These are phyloP conservation scores for Sclerotinia spermophila DNA, from an alignment of 2,329 filamentous ascomycete genomes.

Conservation along the genomic window DNA sequence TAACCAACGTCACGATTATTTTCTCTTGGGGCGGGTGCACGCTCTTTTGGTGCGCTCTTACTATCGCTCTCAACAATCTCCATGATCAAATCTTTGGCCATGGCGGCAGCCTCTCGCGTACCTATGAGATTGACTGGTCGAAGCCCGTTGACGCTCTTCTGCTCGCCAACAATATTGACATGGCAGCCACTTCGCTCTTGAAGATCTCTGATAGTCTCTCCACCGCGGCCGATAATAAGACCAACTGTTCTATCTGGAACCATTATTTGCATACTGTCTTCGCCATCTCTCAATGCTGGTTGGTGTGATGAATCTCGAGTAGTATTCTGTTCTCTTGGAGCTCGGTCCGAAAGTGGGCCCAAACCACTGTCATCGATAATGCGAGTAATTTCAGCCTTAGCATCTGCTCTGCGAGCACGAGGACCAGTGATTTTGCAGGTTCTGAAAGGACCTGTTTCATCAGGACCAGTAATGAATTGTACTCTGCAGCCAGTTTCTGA, in stretches of 20 bases:
- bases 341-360: slow-evolving; percentile 40
- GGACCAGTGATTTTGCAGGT: slow-evolving; percentile 83
- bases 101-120: slow-evolving; percentile 66
- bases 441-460: slow-evolving; percentile 67
- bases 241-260: slow-evolving; percentile 90
- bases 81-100: slow-evolving; percentile 83
- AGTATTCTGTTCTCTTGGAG: slow-evolving; percentile 36
- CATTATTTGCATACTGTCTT: slow-evolving; percentile 89
- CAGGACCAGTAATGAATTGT: slow-evolving; percentile 77
- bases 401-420: slow-evolving; percentile 67
- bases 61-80: slow-evolving; percentile 93
- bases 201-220: slow-evolving; percentile 87
- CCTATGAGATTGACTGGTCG: slow-evolving; percentile 90
- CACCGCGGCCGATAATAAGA: slow-evolving; percentile 88
- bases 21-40: slow-evolving; percentile 43
- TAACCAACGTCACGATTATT: slow-evolving; percentile 43
- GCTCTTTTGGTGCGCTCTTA: slow-evolving; percentile 43
- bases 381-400: slow-evolving; percentile 77
- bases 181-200: slow-evolving; percentile 92
- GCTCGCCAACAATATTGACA: slow-evolving; percentile 91
- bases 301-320: slow-evolving; percentile 36
- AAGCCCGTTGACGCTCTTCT: slow-evolving; percentile 86
- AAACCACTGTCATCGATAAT: slow-evolving; percentile 85
- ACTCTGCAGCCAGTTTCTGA: slow-evolving; percentile 77
- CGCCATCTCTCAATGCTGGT: slow-evolving; percentile 66